These are phyloP conservation scores for Globisporangium okanoganense DNA, from an alignment of 352 stramenopile species.

Conservation along the genomic window DNA sequence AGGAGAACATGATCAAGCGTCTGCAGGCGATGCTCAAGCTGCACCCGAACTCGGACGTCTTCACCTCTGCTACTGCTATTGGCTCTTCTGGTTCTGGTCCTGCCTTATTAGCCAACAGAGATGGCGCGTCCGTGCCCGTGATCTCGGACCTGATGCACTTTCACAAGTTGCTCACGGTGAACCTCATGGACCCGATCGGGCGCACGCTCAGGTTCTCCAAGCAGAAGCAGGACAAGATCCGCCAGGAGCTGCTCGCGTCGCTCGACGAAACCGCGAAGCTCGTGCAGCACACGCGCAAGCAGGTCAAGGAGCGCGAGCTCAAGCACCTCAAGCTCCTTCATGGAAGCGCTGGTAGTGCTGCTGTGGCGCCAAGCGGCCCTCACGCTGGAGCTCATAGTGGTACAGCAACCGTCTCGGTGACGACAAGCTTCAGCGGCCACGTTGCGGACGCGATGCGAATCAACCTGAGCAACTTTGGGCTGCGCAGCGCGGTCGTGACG, in stretches of 20 bases:
- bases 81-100: not conserved
- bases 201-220: slow-evolving; percentile 50
- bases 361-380: not conserved
- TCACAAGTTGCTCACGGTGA: slow-evolving; percentile 36
- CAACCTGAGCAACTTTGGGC: slow-evolving; percentile 20
- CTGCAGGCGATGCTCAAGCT: slow-evolving; percentile 30
- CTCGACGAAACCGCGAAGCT: slow-evolving; percentile 29
- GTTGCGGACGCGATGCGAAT: slow-evolving; percentile 10
- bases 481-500: slow-evolving; percentile 22
- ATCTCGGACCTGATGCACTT: slow-evolving; percentile 26
- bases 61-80: not conserved
- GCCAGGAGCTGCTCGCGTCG: slow-evolving; percentile 31
- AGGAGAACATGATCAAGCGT: slow-evolving; percentile 31
- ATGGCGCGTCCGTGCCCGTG: slow-evolving; percentile 7
- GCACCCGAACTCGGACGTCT: slow-evolving; percentile 12
- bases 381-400: not conserved
- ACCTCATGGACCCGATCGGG: slow-evolving; percentile 42
- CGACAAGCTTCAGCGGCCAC: slow-evolving; percentile 1
- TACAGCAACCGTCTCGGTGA: not conserved
- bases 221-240: slow-evolving; percentile 42
- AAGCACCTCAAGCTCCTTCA: slow-evolving; percentile 11
- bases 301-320: slow-evolving; percentile 22
- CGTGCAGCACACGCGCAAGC: slow-evolving; percentile 18
- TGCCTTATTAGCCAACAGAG: not conserved
- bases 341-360: not conserved